phyloP scores from a whole-genome alignment of 2,329 filamentous ascomycete species.

The Aspergillus pseudotamarii region DNA sequence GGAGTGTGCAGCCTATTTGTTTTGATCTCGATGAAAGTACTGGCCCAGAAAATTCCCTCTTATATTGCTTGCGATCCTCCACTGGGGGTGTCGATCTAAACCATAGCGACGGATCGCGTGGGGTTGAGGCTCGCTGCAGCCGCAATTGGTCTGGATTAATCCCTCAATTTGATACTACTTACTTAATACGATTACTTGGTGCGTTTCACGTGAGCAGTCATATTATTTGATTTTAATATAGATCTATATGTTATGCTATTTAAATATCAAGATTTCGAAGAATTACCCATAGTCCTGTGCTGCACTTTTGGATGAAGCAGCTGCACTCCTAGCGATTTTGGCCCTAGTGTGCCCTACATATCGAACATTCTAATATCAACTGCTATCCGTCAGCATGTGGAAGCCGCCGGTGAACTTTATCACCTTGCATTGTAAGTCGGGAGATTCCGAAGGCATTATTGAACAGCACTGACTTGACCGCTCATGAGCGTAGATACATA shows the following conservation, averaged over 20 bases:
- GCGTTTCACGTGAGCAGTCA: neutral
- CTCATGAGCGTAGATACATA: constrained; percentile 40
- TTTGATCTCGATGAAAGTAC: neutral
- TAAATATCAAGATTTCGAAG: neutral
- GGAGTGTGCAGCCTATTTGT: neutral
- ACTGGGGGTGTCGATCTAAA: neutral
- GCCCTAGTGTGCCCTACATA: neutral
- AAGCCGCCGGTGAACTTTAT: constrained; percentile 31
- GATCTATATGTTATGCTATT: neutral
- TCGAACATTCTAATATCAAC: neutral
- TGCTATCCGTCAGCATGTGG: constrained; percentile 22
- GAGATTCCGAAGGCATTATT: neutral
- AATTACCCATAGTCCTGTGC: neutral
- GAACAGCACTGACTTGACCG: neutral
- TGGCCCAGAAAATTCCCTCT: constrained; percentile 19
- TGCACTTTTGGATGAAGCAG: neutral
- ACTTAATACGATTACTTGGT: neutral
- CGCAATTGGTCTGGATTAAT: constrained; percentile 17
- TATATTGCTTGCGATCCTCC: neutral
- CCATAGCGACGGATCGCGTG: constrained; percentile 8
- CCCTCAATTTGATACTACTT: constrained; percentile 11
- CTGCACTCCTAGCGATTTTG: neutral
- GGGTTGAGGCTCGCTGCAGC: constrained; percentile 8
- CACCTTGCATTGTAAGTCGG: constrained; percentile 31
- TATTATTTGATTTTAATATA: neutral